Conservation (phyloP, 2,329 filamentous ascomycete species). For the Chaetomiaceae sp. region DNA sequence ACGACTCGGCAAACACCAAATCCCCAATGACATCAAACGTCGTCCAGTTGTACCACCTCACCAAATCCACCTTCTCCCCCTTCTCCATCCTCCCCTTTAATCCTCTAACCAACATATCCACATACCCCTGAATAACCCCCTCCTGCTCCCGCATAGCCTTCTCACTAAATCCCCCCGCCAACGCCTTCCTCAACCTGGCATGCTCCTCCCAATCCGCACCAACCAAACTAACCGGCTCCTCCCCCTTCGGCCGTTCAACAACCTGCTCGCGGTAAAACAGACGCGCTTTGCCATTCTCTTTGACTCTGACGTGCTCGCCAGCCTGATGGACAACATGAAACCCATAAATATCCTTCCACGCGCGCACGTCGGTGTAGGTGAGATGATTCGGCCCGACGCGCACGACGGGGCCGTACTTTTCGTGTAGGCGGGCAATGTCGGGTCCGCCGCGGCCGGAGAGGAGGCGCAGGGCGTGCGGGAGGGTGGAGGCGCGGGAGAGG, state of each 20-base stretch:
- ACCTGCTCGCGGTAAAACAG: constrained; percentile 3
- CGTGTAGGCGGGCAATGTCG: constrained; percentile 33
- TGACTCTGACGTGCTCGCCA: constrained; percentile 47
- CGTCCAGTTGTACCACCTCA: constrained; percentile 34
- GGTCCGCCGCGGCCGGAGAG: constrained; percentile 64
- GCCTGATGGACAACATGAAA: constrained; percentile 35
- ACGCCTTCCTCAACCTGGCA: constrained; percentile 31
- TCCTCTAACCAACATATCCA: constrained; percentile 33
- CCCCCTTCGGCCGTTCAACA: not conserved
- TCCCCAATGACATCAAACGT: constrained; percentile 31
- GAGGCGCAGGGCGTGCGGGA: constrained; percentile 21
- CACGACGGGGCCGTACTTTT: too few relatives aligned
- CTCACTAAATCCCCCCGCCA: constrained; percentile 39
- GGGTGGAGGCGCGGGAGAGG: constrained; percentile 22
- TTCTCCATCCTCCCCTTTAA: constrained; percentile 22
- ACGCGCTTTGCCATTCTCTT: constrained; percentile 16
- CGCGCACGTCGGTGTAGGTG: constrained; percentile 38
- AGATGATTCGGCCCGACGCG: constrained; percentile 45
- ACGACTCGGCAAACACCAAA: constrained; percentile 27
- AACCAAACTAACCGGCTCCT: constrained; percentile 30
- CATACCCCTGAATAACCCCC: constrained; percentile 35
- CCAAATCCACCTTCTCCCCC: constrained; percentile 25
- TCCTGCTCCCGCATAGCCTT: constrained; percentile 38
- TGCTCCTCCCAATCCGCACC: constrained; percentile 33
- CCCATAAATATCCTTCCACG: constrained; percentile 36